Percentiles rank a stretch among this genome's conserved stretches.
Evolutionary conservation across 768 basidiomycete genomes (phyloP).

Genomic region (Trametes coccinea): DNA sequence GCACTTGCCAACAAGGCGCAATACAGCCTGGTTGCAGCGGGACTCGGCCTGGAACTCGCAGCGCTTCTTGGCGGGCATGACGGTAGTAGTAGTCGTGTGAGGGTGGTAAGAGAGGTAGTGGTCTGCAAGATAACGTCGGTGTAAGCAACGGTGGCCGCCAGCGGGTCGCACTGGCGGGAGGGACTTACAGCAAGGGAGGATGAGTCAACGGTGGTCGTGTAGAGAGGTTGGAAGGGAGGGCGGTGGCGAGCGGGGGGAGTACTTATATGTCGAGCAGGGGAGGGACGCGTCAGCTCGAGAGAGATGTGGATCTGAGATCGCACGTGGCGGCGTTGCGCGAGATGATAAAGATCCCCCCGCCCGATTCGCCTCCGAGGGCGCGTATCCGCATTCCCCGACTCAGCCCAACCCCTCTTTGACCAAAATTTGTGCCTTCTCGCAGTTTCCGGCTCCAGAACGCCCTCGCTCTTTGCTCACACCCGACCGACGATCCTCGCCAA

Average conservation of each 20-base stretch:
- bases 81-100: constrained; percentile 24
- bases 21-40: constrained; percentile 75
- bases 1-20: constrained; percentile 85
- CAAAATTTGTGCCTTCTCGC: constrained; percentile 1
- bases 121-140: not conserved
- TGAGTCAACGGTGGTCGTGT: constrained; percentile 14
- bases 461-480: not conserved
- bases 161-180: not conserved
- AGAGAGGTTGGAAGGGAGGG: constrained; percentile 15
- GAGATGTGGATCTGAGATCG: constrained; percentile 29
- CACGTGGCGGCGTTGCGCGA: constrained; percentile 28
- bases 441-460: constrained; percentile 12
- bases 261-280: constrained; percentile 26
- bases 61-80: constrained; percentile 85
- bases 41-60: constrained; percentile 64
- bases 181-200: constrained; percentile 12
- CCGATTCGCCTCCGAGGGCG: constrained; percentile 24
- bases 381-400: constrained; percentile 12
- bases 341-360: constrained; percentile 24
- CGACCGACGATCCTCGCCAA: constrained; percentile 19
- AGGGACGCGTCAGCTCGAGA: constrained; percentile 36
- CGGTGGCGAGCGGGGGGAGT: constrained; percentile 16
- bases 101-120: constrained; percentile 9
- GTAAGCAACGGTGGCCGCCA: not conserved
- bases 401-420: constrained; percentile 7